phyloP scores from a whole-genome alignment of 2,329 filamentous ascomycete genomes.

The Xylariaceae sp. region DNA sequence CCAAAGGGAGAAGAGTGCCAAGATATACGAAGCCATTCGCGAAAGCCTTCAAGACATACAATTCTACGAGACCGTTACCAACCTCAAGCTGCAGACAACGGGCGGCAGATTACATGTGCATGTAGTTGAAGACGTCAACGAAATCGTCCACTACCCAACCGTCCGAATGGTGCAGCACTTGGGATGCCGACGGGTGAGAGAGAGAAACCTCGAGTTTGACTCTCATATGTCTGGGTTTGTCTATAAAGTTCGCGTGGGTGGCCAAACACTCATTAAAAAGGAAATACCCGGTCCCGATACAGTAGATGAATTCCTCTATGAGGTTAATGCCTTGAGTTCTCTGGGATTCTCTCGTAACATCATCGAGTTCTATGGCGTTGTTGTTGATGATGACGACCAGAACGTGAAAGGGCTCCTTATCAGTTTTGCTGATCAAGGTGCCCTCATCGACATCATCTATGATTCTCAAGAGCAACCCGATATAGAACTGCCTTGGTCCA shows the following conservation, averaged over 20 bases:
- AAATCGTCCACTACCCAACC: conserved; percentile 84
- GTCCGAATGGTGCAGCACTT: conserved; percentile 72
- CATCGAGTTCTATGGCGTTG: conserved; percentile 81
- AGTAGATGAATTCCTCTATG: conserved; percentile 94
- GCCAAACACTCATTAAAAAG: conserved; percentile 81
- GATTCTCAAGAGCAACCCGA: conserved; percentile 61
- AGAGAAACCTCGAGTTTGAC: conserved; percentile 77
- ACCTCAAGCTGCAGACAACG: conserved; percentile 86
- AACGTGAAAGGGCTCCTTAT: conserved; percentile 86
- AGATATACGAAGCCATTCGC: conserved; percentile 91
- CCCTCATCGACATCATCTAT: conserved; percentile 86
- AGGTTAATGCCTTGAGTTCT: conserved; percentile 88
- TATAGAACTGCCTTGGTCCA: conserved; percentile 56
- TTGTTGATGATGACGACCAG: conserved; percentile 72
- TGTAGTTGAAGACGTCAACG: conserved; percentile 92
- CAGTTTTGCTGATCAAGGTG: conserved; percentile 78
- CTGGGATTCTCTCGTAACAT: conserved; percentile 70
- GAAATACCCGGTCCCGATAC: conserved; percentile 95
- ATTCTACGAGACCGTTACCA: conserved; percentile 94
- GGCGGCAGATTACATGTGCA: conserved; percentile 89
- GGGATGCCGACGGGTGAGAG: conserved; percentile 58
- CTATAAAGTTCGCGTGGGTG: conserved; percentile 77
- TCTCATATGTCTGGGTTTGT: conserved; percentile 96
- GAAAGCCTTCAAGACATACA: conserved; percentile 91
- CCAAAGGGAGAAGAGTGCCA: conserved; percentile 86